A percentile compares a stretch with the other conserved stretches of the same genome.
These are phyloP conservation scores for Alternaria alternata DNA, from an alignment of 2,329 filamentous ascomycete genomes.

Conservation along the genomic window DNA sequence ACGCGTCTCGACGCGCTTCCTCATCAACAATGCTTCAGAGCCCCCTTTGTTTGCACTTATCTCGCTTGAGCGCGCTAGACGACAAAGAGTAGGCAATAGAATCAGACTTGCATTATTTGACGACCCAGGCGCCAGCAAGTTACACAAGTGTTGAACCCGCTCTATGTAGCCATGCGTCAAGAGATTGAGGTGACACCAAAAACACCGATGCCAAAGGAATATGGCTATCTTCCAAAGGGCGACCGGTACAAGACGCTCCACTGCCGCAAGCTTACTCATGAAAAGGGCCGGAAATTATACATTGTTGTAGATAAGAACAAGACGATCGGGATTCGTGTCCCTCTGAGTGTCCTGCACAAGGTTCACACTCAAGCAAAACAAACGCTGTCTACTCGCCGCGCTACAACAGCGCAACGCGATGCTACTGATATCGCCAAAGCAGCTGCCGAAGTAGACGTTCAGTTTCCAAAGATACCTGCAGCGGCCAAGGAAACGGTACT, in stretches of 20 bases:
- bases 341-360: constrained; percentile 47
- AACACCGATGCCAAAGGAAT: constrained; percentile 38
- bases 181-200: constrained; percentile 34
- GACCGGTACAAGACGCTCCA: constrained; percentile 47
- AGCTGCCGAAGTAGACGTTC: constrained; percentile 42
- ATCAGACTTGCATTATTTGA: neutral
- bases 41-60: neutral
- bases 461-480: constrained; percentile 55
- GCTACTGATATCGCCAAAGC: constrained; percentile 29
- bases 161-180: constrained; percentile 10
- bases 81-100: neutral
- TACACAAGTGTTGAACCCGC: neutral
- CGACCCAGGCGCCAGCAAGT: neutral
- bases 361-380: constrained; percentile 51
- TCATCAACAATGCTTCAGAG: neutral
- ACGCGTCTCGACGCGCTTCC: constrained; percentile 1
- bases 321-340: constrained; percentile 55
- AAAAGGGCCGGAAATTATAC: constrained; percentile 37
- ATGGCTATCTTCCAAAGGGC: constrained; percentile 47
- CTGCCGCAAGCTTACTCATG: constrained; percentile 42
- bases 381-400: constrained; percentile 53
- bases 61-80: neutral
- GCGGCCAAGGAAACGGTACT: constrained; percentile 48
- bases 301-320: constrained; percentile 41
- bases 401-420: constrained; percentile 48